phyloP scores from a whole-genome alignment of 805 yeast species.

The Saitoella complicata region DNA sequence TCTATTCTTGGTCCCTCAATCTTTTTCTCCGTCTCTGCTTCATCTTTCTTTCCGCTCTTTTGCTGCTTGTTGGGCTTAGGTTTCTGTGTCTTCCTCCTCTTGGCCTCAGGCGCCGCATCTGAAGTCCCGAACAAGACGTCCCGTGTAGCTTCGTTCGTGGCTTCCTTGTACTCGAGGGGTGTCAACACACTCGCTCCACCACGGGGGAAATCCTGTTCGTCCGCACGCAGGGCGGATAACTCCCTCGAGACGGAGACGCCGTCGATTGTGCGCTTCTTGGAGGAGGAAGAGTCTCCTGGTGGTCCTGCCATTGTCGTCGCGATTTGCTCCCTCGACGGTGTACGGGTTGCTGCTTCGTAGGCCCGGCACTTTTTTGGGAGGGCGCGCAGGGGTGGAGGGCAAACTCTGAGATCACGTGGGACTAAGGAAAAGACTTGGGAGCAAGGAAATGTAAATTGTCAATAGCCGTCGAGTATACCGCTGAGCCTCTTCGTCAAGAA shows the following conservation, averaged over 20 bases:
- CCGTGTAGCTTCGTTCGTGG: slow-evolving; percentile 77
- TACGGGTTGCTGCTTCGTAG: too few species aligned
- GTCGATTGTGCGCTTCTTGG: too few species aligned
- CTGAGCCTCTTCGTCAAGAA: too few species aligned
- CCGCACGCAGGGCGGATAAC: slow-evolving; percentile 4
- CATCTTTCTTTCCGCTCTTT: slow-evolving; percentile 4
- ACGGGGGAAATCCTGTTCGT: slow-evolving; percentile 70
- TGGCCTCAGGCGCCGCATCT: slow-evolving; percentile 2
- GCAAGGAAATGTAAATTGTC: too few species aligned
- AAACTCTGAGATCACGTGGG: too few species aligned
- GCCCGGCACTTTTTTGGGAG: too few species aligned
- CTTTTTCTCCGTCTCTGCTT: slow-evolving; percentile 11
- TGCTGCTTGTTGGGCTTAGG: slow-evolving; percentile 2
- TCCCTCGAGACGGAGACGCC: slow-evolving; percentile 4
- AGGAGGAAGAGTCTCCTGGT: too few species aligned
- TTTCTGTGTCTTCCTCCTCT: slow-evolving; percentile 8
- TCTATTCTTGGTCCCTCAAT: slow-evolving; percentile 28
- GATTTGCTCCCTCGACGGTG: too few species aligned
- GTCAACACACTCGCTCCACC: slow-evolving; percentile 71
- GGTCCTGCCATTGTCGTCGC: too few species aligned
- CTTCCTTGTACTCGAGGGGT: slow-evolving; percentile 81
- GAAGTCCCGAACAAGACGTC: slow-evolving; percentile 55
- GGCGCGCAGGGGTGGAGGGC: too few species aligned
- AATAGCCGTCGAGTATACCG: too few species aligned
- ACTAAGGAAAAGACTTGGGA: too few species aligned